Base-by-base conservation (phyloP, 768 basidiomycete genomes). In the Boletus speciosus region DNA sequence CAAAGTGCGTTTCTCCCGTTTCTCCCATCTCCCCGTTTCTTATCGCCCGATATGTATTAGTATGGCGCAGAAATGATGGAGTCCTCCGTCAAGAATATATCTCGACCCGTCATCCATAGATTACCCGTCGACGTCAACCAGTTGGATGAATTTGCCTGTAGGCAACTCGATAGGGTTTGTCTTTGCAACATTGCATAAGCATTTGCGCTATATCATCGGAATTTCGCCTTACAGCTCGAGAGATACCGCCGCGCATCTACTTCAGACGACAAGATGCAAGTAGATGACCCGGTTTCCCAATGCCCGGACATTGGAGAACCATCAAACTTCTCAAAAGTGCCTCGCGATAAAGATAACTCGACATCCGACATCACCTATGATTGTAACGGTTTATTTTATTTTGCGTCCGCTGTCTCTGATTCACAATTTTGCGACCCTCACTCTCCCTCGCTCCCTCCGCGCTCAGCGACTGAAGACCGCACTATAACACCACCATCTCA, bases 31-130 rank as follows among this genome's bases (percentile, higher is more conserved):
- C 12, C 1, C 21, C 19, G 9, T 35, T 21, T 23, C 57, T 62
- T 50, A 67, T 65, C 57, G 39, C 15, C 7, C 40, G 14, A 8
- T 25, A 16, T 35, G 38, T 51, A 27, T n/a, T 66, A 93, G 90
- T 92, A 91, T 64, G 89, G 92, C 46, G 90, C 88, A 16, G 86
- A 88, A 70, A 87, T 93, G 80, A 81, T 93, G 73, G 92, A 93
- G 69, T 88, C 84, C 4, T 85, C 87, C 51, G 84, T 93, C 37
- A 88, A 86, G 68, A 80, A 84, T 16, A 84, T 93, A 38, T 89
- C 90, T 27, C 78, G 84, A 16, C 91, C 91, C 27, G 91, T 92
- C 45, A 86, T 93, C 47, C 82, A 88, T 52, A 80, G 86, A 27
- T 76, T 93, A 0, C 88, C 90, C 10, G 86, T 89, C 45, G 80